Conservation (phyloP, 106 monocot genomes). For the Dendrobium nobile region DNA sequence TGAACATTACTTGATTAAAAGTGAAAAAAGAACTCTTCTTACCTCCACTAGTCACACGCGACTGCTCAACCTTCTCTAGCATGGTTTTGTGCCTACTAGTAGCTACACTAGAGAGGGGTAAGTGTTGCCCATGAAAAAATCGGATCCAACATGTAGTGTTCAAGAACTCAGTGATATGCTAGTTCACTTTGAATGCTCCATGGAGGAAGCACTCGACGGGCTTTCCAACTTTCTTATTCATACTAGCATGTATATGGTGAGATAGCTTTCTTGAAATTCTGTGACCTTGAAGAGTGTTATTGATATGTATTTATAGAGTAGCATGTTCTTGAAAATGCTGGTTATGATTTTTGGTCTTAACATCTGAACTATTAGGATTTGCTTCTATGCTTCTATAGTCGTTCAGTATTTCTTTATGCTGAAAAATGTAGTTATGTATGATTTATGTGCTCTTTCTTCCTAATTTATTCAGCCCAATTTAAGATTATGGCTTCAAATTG, state of each 20-base stretch:
- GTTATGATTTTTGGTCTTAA: not conserved
- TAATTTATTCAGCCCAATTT: not conserved
- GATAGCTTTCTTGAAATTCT: not conserved
- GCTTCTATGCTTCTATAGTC: not conserved
- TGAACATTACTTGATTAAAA: too few relatives aligned
- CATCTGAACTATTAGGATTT: not conserved
- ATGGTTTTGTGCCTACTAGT: too few relatives aligned
- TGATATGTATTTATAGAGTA: not conserved
- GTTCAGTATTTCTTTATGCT: not conserved
- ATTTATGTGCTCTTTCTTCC: not conserved
- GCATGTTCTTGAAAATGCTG: not conserved
- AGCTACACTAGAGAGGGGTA: too few relatives aligned
- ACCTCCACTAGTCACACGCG: too few relatives aligned
- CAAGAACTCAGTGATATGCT: not conserved
- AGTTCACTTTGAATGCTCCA: not conserved
- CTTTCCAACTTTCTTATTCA: not conserved
- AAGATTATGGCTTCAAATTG: not conserved
- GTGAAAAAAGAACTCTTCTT: too few relatives aligned
- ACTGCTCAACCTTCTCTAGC: too few relatives aligned
- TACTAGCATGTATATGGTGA: not conserved
- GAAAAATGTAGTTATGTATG: not conserved
- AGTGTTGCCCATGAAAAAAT: too few relatives aligned
- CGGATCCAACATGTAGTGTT: too few relatives aligned
- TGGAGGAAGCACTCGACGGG: not conserved
- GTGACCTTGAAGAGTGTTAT: not conserved